These are phyloP conservation scores for Cladosporium sphaerospermum DNA, from an alignment of 2,329 filamentous ascomycete species.

Conservation along the genomic window DNA sequence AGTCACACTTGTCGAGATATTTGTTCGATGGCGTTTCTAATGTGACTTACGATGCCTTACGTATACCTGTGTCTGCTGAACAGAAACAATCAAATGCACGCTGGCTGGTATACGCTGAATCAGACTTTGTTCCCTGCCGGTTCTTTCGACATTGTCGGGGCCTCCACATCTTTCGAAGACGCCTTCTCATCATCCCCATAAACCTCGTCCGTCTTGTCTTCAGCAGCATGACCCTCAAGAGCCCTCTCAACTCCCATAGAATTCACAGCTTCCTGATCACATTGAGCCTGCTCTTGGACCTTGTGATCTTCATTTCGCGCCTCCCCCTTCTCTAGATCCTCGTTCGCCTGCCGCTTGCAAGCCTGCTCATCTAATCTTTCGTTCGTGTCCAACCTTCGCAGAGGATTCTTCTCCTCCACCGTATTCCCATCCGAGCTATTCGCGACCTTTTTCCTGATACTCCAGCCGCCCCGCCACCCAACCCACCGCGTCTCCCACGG, in stretches of 20 bases:
- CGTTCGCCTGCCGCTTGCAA: conserved; percentile 21
- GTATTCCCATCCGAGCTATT: conserved; percentile 36
- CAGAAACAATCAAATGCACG: too few species aligned
- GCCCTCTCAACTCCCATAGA: conserved; percentile 22
- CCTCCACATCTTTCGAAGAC: neutral
- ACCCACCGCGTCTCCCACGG: conserved; percentile 55
- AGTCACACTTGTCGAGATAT: too few species aligned
- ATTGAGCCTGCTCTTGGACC: conserved; percentile 17
- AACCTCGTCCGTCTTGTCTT: conserved; percentile 17
- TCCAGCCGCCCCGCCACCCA: conserved; percentile 55
- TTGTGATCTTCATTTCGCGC: conserved; percentile 14
- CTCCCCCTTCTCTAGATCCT: conserved; percentile 28
- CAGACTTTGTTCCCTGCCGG: too few species aligned
- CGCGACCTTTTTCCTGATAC: conserved; percentile 37
- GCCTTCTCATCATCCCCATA: conserved; percentile 21
- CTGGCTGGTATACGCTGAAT: too few species aligned
- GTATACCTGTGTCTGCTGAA: too few species aligned
- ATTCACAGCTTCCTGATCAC: conserved; percentile 23
- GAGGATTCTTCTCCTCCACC: conserved; percentile 14
- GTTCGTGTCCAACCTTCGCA: conserved; percentile 15
- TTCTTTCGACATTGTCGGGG: too few species aligned
- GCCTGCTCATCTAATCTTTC: conserved; percentile 19
- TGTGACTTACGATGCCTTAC: too few species aligned
- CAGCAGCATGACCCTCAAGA: conserved; percentile 24
- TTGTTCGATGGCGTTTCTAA: too few species aligned